A percentile compares a stretch with the other conserved stretches of the same genome.
phyloP scores from a whole-genome alignment of 768 basidiomycete genomes.

The Leccinum barrowsii region DNA sequence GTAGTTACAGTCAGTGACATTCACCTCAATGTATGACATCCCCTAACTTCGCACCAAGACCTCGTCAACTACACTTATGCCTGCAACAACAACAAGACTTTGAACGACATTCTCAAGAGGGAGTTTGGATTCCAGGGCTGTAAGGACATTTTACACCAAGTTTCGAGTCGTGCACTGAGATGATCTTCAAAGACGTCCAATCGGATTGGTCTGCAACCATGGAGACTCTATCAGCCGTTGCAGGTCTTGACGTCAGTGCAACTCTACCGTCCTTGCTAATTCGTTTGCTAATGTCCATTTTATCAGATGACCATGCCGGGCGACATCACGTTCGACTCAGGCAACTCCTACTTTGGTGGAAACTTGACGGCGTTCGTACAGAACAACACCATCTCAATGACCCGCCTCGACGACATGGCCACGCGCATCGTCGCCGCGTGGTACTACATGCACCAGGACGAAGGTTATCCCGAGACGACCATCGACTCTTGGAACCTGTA shows the following conservation, averaged over 20 bases:
- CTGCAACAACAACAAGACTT: slow-evolving; percentile 57
- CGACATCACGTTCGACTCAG: slow-evolving; percentile 42
- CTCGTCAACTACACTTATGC: slow-evolving; percentile 59
- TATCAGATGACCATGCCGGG: slow-evolving; percentile 72
- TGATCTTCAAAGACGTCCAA: slow-evolving; percentile 37
- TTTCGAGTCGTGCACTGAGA: neutral
- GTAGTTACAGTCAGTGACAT: slow-evolving; percentile 45
- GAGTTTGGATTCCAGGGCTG: slow-evolving; percentile 69
- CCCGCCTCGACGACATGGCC: slow-evolving; percentile 69
- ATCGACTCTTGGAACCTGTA: slow-evolving; percentile 27
- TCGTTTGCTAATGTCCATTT: neutral
- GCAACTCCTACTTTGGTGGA: slow-evolving; percentile 52
- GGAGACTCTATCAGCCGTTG: slow-evolving; percentile 46
- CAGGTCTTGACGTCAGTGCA: slow-evolving; percentile 55
- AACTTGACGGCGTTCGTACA: slow-evolving; percentile 57
- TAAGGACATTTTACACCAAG: slow-evolving; percentile 17
- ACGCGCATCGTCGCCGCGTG: slow-evolving; percentile 67
- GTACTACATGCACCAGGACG: slow-evolving; percentile 39
- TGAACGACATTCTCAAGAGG: slow-evolving; percentile 61
- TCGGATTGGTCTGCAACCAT: slow-evolving; percentile 67
- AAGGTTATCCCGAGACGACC: slow-evolving; percentile 24
- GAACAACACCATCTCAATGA: slow-evolving; percentile 53
- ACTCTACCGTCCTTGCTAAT: neutral
- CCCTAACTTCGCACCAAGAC: slow-evolving; percentile 30
- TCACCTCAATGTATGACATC: neutral